Base-by-base conservation (phyloP, 2,329 filamentous ascomycete genomes). In the Rutstroemia sydowiana region DNA sequence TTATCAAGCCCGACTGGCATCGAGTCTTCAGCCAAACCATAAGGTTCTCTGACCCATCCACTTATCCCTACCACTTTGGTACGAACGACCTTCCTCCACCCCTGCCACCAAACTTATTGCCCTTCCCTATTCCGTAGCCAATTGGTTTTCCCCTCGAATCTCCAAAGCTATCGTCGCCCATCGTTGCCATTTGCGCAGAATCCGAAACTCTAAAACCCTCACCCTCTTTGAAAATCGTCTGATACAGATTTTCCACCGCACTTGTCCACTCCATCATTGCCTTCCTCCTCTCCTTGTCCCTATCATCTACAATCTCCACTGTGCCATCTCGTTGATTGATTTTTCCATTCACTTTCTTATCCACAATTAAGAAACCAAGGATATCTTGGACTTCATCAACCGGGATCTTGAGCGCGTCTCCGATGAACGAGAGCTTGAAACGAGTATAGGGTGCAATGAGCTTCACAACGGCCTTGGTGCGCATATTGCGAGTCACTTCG, bases 401-500 rank as follows among this genome's bases (percentile, higher is more conserved):
- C 26, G 85, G 84, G 59, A 98, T 95, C 67, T 87, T 87, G 57
- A 98, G 84, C 63, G 92, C 85, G 62, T 85, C 84, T 26, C 90
- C 90, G 60, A 98, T 89, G 76, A 95, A 95, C 18, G 76, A 75
- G 21, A 97, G 75, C 57, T 86, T 88, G 79, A 97, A 95, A 47
- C 90, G 84, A 5, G 88, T 95, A 73, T 97, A 98, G 0, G 93
- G 93, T 4, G 90, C 90, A 57, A 97, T 93, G 21, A 97, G 76
- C 71, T 93, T 95, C 57, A 95, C 73, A 9, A 97, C 84, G 1
- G 91, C 92, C 75, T 96, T 96, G 59, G 91, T 97, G 50, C 93
- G 87, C 86, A 98, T 95, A 69, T 93, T 96, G 40, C 93, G 87
- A 48, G 92, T 98, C 52, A 98, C 92, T 71, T 98, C 93, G 69